Evolutionary conservation across 139 green algal genomes (phyloP).

Genomic region (Auxenochlorella pyrenoidosa): DNA sequence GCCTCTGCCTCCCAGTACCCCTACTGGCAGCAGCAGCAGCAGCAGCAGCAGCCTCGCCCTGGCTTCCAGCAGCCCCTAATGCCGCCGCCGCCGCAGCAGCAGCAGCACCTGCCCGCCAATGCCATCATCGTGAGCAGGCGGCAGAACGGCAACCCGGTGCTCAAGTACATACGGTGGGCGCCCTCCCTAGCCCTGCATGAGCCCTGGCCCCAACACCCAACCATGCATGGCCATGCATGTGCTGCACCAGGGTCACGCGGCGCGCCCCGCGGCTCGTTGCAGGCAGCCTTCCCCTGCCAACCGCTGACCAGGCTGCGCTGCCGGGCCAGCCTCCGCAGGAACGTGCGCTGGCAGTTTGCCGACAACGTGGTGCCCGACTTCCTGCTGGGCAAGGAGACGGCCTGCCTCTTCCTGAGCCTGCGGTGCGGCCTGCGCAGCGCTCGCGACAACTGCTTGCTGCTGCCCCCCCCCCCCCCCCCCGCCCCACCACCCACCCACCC

Average conservation of each 20-base stretch:
- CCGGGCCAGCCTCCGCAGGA: conserved; percentile 35
- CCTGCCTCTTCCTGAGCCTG: conserved; percentile 84
- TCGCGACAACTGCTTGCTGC: background rate
- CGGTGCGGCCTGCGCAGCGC: conserved; percentile 42
- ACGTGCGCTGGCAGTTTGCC: conserved; percentile 84
- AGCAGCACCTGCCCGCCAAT: conserved; percentile 57
- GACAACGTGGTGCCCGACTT: conserved; percentile 89
- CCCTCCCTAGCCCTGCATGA: background rate
- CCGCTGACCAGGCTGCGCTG: too few relatives aligned
- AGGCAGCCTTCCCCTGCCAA: too few relatives aligned
- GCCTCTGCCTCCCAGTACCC: background rate
- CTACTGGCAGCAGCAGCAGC: conserved; percentile 17
- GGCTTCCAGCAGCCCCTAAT: conserved; percentile 10
- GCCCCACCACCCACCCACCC: background rate
- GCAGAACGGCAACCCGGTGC: conserved; percentile 91
- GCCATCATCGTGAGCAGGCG: conserved; percentile 77
- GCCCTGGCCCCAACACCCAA: too few relatives aligned
- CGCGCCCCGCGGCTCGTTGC: too few relatives aligned
- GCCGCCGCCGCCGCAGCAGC: conserved; percentile 1
- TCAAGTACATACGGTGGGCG: conserved; percentile 76
- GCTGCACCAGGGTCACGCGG: too few relatives aligned
- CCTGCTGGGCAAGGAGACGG: conserved; percentile 66
- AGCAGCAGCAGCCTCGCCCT: background rate
- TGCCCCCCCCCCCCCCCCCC: too few relatives aligned
- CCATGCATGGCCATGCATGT: too few relatives aligned